These are phyloP conservation scores for Linderina pennispora DNA, from an alignment of 192 early-diverging fungal species.

Conservation along the genomic window DNA sequence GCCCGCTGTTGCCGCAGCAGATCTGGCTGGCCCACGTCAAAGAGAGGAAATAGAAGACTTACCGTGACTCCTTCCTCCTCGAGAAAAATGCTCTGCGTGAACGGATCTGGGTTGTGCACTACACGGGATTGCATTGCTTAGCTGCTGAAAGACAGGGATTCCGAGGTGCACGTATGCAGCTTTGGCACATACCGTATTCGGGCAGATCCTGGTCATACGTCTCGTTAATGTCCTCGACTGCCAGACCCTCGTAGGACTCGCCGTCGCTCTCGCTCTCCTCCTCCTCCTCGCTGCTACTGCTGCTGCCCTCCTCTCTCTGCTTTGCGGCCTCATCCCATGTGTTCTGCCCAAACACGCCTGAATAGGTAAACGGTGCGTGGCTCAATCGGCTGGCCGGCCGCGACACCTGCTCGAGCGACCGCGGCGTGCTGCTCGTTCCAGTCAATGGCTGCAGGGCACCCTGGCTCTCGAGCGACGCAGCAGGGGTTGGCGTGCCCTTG, in stretches of 20 bases:
- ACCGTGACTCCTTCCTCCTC: slow-evolving; percentile 66
- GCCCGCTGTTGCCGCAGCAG: too few species aligned
- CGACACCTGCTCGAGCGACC: slow-evolving; percentile 4
- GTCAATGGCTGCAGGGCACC: slow-evolving; percentile 8
- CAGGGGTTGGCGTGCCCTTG: slow-evolving; percentile 12
- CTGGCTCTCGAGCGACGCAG: slow-evolving; percentile 5
- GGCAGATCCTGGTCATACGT: slow-evolving; percentile 44
- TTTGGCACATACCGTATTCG: slow-evolving; percentile 25
- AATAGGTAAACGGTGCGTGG: slow-evolving; percentile 40
- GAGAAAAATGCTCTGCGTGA: slow-evolving; percentile 49
- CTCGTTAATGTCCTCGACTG: slow-evolving; percentile 47
- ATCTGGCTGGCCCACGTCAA: too few species aligned
- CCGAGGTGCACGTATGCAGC: background rate
- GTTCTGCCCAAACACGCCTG: slow-evolving; percentile 36
- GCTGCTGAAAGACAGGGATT: background rate
- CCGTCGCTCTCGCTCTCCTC: slow-evolving; percentile 22
- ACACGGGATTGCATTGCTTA: background rate
- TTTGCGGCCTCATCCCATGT: slow-evolving; percentile 3
- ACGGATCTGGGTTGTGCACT: slow-evolving; percentile 36
- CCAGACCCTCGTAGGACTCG: slow-evolving; percentile 42
- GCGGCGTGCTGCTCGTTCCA: background rate
- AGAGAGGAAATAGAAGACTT: slow-evolving; percentile 5
- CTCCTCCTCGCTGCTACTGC: slow-evolving; percentile 10
- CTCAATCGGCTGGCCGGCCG: slow-evolving; percentile 3
- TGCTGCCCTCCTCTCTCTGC: slow-evolving; percentile 10